Percentiles rank a stretch among this genome's conserved stretches.
phyloP scores from a whole-genome alignment of 2,329 filamentous ascomycete genomes.

The Podosphaera leucotricha region DNA sequence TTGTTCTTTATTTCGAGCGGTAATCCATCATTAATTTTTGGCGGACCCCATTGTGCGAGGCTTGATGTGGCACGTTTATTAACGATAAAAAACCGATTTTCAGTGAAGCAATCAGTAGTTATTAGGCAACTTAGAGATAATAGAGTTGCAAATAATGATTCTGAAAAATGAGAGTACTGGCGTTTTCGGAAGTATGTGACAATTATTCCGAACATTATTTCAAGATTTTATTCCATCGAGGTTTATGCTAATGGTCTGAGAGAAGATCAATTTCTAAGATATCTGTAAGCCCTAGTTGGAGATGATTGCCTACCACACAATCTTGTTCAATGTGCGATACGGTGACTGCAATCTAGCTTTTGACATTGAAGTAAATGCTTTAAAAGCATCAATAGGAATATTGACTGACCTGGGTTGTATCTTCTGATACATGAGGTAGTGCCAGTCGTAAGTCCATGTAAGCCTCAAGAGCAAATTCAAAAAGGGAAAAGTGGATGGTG shows the following conservation, averaged over 20 bases:
- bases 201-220: not conserved
- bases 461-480: no score
- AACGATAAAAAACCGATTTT: constrained; percentile 5
- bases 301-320: no score
- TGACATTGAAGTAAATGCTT: no score
- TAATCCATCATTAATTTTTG: constrained; percentile 18
- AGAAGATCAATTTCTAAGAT: no score
- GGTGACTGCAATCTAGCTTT: no score
- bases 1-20: constrained; percentile 48
- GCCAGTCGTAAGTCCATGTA: no score
- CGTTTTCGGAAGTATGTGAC: not conserved
- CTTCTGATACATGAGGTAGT: no score
- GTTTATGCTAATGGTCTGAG: not conserved
- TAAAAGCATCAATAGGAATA: no score
- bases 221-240: not conserved
- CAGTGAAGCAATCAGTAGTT: constrained; percentile 4
- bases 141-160: constrained; percentile 3
- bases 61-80: constrained; percentile 4
- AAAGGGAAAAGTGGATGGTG: no score
- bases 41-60: constrained; percentile 11
- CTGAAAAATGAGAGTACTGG: not conserved
- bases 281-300: no score
- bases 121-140: constrained; percentile 6
- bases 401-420: no score
- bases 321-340: no score